Evolutionary conservation across 2,329 filamentous ascomycete genomes (phyloP).

Genomic region (Trichophyton simii): DNA sequence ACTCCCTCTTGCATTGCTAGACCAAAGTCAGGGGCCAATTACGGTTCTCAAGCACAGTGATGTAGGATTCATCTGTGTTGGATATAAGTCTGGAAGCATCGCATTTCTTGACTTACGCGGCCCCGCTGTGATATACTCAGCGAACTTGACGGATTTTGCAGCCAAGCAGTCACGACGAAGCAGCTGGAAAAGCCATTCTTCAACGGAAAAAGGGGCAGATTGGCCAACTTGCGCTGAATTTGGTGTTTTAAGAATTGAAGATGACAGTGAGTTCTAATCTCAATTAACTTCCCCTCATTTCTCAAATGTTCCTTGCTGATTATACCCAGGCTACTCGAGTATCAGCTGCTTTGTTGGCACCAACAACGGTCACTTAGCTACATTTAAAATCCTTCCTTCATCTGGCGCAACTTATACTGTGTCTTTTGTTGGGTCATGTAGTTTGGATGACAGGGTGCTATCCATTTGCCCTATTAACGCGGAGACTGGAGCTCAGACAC

Average conservation of each 20-base stretch:
- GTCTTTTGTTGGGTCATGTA: constrained; percentile 54
- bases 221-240: constrained; percentile 79
- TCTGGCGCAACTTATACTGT: constrained; percentile 57
- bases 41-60: constrained; percentile 75
- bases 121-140: constrained; percentile 68
- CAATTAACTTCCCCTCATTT: not conserved
- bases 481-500: constrained; percentile 61
- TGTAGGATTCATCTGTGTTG: constrained; percentile 79
- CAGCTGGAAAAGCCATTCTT: constrained; percentile 47
- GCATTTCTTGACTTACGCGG: constrained; percentile 79
- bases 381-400: constrained; percentile 78
- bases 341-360: constrained; percentile 89
- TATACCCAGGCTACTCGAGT: constrained; percentile 61
- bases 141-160: constrained; percentile 57
- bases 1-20: constrained; percentile 65
- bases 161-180: constrained; percentile 59
- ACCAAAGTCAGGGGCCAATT: constrained; percentile 71
- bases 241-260: constrained; percentile 82
- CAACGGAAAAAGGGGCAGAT: constrained; percentile 44
- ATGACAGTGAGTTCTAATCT: constrained; percentile 46
- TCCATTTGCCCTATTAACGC: constrained; percentile 67
- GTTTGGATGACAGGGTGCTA: constrained; percentile 58
- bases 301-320: constrained; percentile 11
- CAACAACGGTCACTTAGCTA: constrained; percentile 67
- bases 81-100: constrained; percentile 69